Base-by-base conservation (phyloP, 2,329 filamentous ascomycete species). In the Colletotrichum sidae region DNA sequence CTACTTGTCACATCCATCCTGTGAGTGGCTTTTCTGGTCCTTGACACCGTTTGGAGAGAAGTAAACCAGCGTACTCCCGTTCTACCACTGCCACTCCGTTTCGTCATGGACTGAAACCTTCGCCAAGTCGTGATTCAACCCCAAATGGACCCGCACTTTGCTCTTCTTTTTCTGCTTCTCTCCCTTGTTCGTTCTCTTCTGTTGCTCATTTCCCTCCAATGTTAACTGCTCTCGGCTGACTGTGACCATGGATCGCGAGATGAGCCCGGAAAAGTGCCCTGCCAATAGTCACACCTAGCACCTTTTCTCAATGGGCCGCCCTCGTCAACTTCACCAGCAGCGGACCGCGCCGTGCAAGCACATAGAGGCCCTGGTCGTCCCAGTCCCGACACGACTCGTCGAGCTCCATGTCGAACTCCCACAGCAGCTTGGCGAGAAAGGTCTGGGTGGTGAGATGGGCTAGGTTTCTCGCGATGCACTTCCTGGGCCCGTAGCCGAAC, bases 391-490 rank as follows among this genome's bases (percentile, higher is more conserved):
- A 52, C n/a, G 49, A 52, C 34, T 52, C 49, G n/a, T 52, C 49
- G 9, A 52, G 49, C n/a, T 52, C 49, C 49, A 52, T 52, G 49
- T 52, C 49, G 6, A 52, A 52, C 34, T 52, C 49, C 49, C 49
- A 52, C 0, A 52, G 49, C 49, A 52, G 5, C 49, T 52, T 52
- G 1, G 49, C 49, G n/a, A 52, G 49, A 5, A 52, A 52, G 49
- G 34, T 39, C n/a, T 52, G 49, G 8, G 49, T 52, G 49, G 49
- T 52, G 1, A 52, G n/a, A 52, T 52, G 49, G n/a, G 49, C 49
- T 4, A 74, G 65, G 38, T 79, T 81, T 56, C 76, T 74, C 1
- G 80, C 80, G 37, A 82, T 71, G 55, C 80, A 82, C 13, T 80
- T 79, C 6, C 80, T 67, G 2, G 79, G 73, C 0, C 81, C 79